These are phyloP conservation scores for Syncephalis plumigaleata DNA, from an alignment of 371 early-diverging fungal species.

Conservation along the genomic window DNA sequence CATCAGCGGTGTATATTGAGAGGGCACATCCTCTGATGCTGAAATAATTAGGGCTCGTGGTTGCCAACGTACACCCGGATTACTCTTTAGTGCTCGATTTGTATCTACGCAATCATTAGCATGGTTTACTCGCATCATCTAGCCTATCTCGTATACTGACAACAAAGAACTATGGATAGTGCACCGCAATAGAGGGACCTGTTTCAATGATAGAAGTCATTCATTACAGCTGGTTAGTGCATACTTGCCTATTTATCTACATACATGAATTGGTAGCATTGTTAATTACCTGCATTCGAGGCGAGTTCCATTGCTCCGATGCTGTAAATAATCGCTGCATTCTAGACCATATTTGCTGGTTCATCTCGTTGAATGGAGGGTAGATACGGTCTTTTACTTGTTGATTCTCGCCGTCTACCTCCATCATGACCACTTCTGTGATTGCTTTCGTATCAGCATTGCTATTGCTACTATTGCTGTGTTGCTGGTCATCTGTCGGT, in stretches of 20 bases:
- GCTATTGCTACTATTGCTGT: no score
- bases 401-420: not conserved
- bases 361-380: constrained; percentile 6
- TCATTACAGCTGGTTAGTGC: not conserved
- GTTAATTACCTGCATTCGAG: constrained; percentile 7
- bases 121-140: constrained; percentile 4
- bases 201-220: constrained; percentile 5
- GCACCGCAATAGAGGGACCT: constrained; percentile 33
- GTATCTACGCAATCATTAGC: constrained; percentile 26
- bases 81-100: constrained; percentile 32
- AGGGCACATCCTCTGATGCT: constrained; percentile 68
- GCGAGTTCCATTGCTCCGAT: constrained; percentile 6
- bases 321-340: constrained; percentile 19
- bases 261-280: no score
- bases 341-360: constrained; percentile 19
- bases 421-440: not conserved
- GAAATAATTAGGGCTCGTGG: constrained; percentile 75
- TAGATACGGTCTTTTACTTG: not conserved
- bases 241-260: not conserved
- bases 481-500: no score
- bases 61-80: constrained; percentile 38
- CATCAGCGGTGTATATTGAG: constrained; percentile 89
- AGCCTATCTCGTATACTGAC: constrained; percentile 9
- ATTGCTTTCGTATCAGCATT: not conserved
- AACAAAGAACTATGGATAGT: constrained; percentile 37